phyloP scores from a whole-genome alignment of 306 rosid genomes.

The Vicia faba region DNA sequence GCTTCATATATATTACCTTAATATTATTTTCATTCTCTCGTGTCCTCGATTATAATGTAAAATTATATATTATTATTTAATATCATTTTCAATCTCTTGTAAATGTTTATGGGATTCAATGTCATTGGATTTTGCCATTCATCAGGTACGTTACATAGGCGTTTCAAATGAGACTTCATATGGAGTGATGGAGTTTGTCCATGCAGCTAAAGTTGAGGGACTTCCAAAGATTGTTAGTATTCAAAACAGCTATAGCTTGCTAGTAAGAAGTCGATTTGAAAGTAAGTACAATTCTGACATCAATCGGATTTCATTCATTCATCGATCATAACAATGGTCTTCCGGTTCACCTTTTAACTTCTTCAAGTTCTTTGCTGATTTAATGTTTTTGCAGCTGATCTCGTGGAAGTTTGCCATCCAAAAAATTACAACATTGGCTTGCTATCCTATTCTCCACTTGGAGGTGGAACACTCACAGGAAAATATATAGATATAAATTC shows the following conservation, averaged over 20 bases:
- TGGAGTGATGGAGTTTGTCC: conserved; percentile 94
- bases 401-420: conserved; percentile 90
- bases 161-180: conserved; percentile 96
- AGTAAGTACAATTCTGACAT: conserved; percentile 40
- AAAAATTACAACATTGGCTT: conserved; percentile 77
- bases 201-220: conserved; percentile 79
- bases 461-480: conserved; percentile 75
- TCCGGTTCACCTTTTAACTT: background rate
- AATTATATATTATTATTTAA: background rate
- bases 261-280: conserved; percentile 70
- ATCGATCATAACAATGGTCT: background rate
- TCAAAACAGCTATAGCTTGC: conserved; percentile 81
- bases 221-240: conserved; percentile 92
- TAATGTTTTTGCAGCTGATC: conserved; percentile 64
- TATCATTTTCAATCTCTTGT: conserved; percentile 34
- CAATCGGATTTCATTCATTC: background rate
- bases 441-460: conserved; percentile 82
- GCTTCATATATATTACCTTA: conserved; percentile 18
- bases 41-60: background rate
- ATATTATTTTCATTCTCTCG: conserved; percentile 32
- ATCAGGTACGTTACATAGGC: conserved; percentile 83
- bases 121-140: conserved; percentile 32
- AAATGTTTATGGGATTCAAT: conserved; percentile 27
- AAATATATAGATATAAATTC: conserved; percentile 73
- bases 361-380: conserved; percentile 25